Evolutionary conservation across 202 grass and related monocot species (phyloP), one percentile per base, ranked within the genome.

Genomic region (Eragrostis tef): DNA sequence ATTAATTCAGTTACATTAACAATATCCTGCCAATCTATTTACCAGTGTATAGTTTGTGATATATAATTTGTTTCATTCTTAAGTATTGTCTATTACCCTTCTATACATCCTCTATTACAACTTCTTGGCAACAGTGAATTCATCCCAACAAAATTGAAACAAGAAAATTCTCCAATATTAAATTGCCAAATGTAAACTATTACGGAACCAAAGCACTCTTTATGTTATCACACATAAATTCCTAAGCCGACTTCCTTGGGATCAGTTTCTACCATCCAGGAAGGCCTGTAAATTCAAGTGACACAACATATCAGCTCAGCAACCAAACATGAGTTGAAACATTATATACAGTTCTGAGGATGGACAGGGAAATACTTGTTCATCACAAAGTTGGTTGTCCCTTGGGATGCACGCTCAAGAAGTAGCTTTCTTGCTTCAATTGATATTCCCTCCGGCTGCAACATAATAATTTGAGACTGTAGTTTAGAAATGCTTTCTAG

Each of bases 191-290:
- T 62, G 58, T 25, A 27, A 27, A 15, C 9, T 15, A 31, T 29
- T 26, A 25, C 7, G 31, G 25, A 31, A 66, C 29, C 13, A 27
- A 29, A 62, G 2, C 58, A 27, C 20, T 3, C 20, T 17, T 24
- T 72, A 83, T 78, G 74, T 88, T 83, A 68, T 92, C 83, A 43
- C 83, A 94, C 88, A 71, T 93, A 98, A 65, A 98, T 94, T 83
- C 95, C 90, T 27, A 91, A 24, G 13, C 83, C 89, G 39, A 94
- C 54, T 86, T 98, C 95, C 79, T 98, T 93, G 0, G 87, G 90
- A 72, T 93, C 69, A 39, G 88, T 93, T 82, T 98, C 92, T 79
- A 98, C 85, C 92, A 94, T 93, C 92, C 90, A 98, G 26, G 92
- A 88, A 87, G 90, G 88, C 79, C 92, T 93, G 87, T 11, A 21